Evolutionary conservation across 768 basidiomycete species (phyloP).

Genomic region (Amylocystis lapponica): DNA sequence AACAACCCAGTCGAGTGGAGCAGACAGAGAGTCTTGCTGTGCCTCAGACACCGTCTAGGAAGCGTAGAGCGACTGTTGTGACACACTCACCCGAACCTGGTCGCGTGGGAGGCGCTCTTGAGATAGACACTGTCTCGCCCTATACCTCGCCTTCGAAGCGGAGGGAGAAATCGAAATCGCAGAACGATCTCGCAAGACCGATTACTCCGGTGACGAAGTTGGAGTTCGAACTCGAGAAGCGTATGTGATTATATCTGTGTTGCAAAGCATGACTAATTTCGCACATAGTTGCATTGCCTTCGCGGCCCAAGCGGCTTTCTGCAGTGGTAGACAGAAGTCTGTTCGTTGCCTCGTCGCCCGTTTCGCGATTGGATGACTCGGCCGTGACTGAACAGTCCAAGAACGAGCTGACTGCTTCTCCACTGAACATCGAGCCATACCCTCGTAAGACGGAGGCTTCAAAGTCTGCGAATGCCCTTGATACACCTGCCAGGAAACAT

Average conservation of each 20-base stretch:
- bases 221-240: constrained; percentile 57
- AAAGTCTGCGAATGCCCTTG: constrained; percentile 31
- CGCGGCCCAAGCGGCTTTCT: constrained; percentile 44
- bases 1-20: constrained; percentile 12
- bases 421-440: constrained; percentile 60
- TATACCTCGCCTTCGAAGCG: constrained; percentile 58
- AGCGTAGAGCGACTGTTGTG: constrained; percentile 60
- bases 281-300: constrained; percentile 16
- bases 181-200: constrained; percentile 57
- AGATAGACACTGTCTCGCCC: constrained; percentile 43
- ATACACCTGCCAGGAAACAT: constrained; percentile 49
- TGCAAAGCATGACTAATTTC: not conserved
- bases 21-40: constrained; percentile 13
- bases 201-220: constrained; percentile 63
- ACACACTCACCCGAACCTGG: constrained; percentile 49
- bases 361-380: constrained; percentile 33
- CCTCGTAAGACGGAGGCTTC: constrained; percentile 38
- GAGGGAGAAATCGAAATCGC: constrained; percentile 61
- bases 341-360: constrained; percentile 52
- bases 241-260: constrained; percentile 33
- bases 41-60: constrained; percentile 29
- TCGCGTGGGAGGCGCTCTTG: constrained; percentile 15
- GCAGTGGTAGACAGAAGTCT: constrained; percentile 62
- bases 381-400: constrained; percentile 17
- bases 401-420: constrained; percentile 58